Conservation (phyloP, 2,329 filamentous ascomycete species). For the Colletotrichum theobromicola region DNA sequence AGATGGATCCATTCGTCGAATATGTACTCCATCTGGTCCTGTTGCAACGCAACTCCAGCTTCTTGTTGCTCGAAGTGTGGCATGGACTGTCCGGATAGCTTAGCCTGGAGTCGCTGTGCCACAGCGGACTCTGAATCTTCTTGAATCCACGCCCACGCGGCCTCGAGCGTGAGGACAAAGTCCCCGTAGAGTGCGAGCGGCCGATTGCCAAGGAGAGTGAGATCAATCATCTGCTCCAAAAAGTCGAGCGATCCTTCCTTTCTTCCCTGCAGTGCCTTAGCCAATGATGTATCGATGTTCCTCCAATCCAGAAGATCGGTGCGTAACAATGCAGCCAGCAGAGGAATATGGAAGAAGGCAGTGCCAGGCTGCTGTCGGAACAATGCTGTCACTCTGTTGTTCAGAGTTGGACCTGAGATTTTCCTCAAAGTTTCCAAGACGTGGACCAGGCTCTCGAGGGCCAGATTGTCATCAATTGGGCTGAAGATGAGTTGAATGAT, state of each 20-base stretch:
- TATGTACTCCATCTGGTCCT: conserved; percentile 90
- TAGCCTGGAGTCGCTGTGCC: conserved; percentile 75
- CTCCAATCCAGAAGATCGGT: conserved; percentile 68
- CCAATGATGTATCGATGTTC: conserved; percentile 73
- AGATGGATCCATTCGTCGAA: conserved; percentile 95
- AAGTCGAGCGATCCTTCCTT: conserved; percentile 79
- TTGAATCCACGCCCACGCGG: conserved; percentile 79
- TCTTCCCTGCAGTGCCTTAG: conserved; percentile 73
- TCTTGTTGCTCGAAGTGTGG: conserved; percentile 35
- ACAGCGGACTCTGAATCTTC: conserved; percentile 71
- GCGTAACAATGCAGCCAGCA: conserved; percentile 61
- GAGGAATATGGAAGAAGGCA: conserved; percentile 60
- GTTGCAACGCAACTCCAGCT: conserved; percentile 42
- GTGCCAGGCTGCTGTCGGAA: conserved; percentile 63
- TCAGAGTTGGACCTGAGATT: conserved; percentile 60
- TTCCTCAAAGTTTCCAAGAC: conserved; percentile 66
- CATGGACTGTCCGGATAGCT: conserved; percentile 58
- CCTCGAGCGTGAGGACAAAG: conserved; percentile 82
- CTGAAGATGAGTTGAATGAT: conserved; percentile 63
- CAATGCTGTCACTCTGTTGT: conserved; percentile 58
- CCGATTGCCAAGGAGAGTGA: conserved; percentile 78
- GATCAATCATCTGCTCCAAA: conserved; percentile 79
- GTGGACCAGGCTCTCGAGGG: conserved; percentile 67
- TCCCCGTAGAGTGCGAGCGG: conserved; percentile 83
- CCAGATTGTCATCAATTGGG: conserved; percentile 58